Base-by-base conservation (phyloP, 2,329 filamentous ascomycete genomes). In the Venturia nashicola region DNA sequence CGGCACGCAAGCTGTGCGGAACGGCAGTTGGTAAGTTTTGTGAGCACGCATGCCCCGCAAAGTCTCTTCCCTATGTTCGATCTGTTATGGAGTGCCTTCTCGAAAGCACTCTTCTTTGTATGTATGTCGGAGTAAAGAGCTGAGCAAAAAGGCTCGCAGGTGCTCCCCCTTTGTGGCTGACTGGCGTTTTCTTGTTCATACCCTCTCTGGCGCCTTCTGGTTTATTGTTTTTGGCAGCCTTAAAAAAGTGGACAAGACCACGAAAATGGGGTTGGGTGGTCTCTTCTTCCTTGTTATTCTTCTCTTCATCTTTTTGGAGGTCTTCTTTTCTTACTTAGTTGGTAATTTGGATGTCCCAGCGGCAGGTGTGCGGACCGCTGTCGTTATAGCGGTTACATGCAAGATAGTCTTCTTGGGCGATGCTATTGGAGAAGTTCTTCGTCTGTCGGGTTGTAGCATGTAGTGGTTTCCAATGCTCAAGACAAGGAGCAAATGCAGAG, bases 121-220 rank as follows among this genome's bases (percentile, higher is more conserved):
- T 11, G 27, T 36, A 36, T 57, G 32, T 57, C 27, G 51, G 23
- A 34, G 51, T 27, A 57, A 12, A n/a, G 27, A 27, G 20, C 20
- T 9, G 20, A 51, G 23, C 46, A 3, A 36, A 57, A 9, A 57
- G 18, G 32, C 51, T 36, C 51, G 51, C 51, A 57, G 18, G 27
- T 27, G 11, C 20, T 27, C 43, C 20, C 20, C 20, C 6, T 57
- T 57, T 57, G 51, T 57, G 20, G 51, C 32, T 57, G 32, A 23
- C 16, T 57, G 51, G 51, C 51, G 51, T 57, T 51, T 16, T 57
- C 51, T 36, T 57, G 51, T 36, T 57, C 51, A 57, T 57, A 57
- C 51, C 51, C 51, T 57, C 51, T 57, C 36, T 36, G 51, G 51
- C 51, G 51, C 36, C 14, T 32, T 57, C 20, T 23, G 46, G 20